These are phyloP conservation scores for Lepiota brunneoincarnata DNA, from an alignment of 768 basidiomycete genomes.

Conservation along the genomic window DNA sequence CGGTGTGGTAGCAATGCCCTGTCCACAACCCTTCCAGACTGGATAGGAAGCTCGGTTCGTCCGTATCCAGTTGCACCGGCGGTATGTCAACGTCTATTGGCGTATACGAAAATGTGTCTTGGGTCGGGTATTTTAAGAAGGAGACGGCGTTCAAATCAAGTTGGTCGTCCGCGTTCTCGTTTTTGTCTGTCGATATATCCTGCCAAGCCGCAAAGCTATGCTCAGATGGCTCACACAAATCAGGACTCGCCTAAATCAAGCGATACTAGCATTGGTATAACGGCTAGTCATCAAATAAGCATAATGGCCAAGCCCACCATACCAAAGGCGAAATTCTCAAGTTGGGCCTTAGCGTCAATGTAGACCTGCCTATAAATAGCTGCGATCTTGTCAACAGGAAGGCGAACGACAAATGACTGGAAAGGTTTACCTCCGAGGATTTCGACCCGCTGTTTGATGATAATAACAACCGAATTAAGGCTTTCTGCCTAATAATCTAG, in stretches of 20 bases:
- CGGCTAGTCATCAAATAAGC: background rate
- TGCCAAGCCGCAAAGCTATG: slow-evolving; percentile 29
- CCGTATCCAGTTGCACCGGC: slow-evolving; percentile 14
- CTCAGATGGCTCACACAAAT: slow-evolving; percentile 23
- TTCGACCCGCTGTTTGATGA: slow-evolving; percentile 29
- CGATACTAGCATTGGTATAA: slow-evolving; percentile 22
- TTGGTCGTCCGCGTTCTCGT: slow-evolving; percentile 8
- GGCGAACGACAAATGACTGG: background rate
- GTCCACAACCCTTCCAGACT: slow-evolving; percentile 29
- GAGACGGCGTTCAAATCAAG: slow-evolving; percentile 18
- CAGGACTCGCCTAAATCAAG: slow-evolving; percentile 31
- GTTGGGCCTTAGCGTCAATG: slow-evolving; percentile 27
- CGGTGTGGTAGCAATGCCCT: slow-evolving; percentile 25
- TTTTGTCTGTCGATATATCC: slow-evolving; percentile 17
- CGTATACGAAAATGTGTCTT: slow-evolving; percentile 27
- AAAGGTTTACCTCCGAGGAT: slow-evolving; percentile 28
- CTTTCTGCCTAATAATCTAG: slow-evolving; percentile 27
- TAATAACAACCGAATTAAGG: slow-evolving; percentile 25
- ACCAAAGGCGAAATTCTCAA: slow-evolving; percentile 37
- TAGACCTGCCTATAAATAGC: slow-evolving; percentile 36
- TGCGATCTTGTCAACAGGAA: slow-evolving; percentile 6
- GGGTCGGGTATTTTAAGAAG: slow-evolving; percentile 29
- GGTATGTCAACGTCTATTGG: slow-evolving; percentile 32
- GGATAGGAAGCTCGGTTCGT: slow-evolving; percentile 17
- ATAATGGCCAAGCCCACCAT: slow-evolving; percentile 21